A percentile compares a stretch with the other conserved stretches of the same genome.
Conservation (phyloP, 129 eudicot genomes). For the Heracleum sosnowskyi region DNA sequence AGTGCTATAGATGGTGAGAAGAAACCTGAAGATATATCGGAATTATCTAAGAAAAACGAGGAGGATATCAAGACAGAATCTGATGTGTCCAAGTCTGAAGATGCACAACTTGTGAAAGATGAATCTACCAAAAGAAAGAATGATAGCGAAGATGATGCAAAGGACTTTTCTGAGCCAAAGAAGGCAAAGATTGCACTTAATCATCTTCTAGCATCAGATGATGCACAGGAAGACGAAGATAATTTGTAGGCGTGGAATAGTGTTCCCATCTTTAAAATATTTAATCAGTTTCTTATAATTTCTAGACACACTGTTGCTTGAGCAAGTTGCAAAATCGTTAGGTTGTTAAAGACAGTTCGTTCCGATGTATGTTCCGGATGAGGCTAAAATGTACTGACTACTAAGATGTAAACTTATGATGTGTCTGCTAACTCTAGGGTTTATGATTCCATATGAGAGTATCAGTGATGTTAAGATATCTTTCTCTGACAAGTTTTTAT, state of each 20-base stretch:
- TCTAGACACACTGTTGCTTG: not conserved
- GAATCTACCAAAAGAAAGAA: conserved; percentile 54
- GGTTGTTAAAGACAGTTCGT: not conserved
- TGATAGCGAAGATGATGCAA: conserved; percentile 21
- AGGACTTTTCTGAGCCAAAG: conserved; percentile 33
- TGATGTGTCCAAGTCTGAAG: conserved; percentile 12
- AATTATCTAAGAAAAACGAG: conserved; percentile 20
- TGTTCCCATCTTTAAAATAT: not conserved
- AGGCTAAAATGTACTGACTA: not conserved
- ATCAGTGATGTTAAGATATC: not conserved
- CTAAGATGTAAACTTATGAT: not conserved
- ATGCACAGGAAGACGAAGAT: conserved; percentile 69
- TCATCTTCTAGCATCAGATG: conserved; percentile 81
- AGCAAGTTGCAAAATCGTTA: not conserved
- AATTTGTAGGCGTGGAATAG: not conserved
- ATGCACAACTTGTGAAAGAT: conserved; percentile 22
- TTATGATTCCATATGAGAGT: not conserved
- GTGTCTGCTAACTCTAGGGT: not conserved
- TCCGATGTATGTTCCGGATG: not conserved
- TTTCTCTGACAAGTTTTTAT: not conserved
- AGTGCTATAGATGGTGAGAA: conserved; percentile 25
- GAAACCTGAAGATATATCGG: conserved; percentile 25
- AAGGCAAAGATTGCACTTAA: conserved; percentile 63
- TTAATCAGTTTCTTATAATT: not conserved
- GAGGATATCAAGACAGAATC: conserved; percentile 14